Percentiles rank a stretch among this genome's conserved stretches.
These are phyloP conservation scores for Cystobasidium onofrii DNA, from an alignment of 768 basidiomycete species.

Conservation along the genomic window DNA sequence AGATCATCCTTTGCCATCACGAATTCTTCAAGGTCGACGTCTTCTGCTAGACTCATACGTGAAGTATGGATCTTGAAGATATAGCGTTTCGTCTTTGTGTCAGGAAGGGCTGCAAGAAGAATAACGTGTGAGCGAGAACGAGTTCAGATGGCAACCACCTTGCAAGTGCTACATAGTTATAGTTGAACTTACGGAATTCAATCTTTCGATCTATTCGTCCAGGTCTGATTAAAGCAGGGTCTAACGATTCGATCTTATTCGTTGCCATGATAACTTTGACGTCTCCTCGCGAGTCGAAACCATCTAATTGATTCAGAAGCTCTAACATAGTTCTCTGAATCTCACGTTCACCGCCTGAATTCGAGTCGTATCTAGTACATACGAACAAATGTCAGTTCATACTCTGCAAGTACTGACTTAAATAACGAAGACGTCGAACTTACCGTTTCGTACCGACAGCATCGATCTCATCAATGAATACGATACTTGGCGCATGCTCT, in stretches of 20 bases:
- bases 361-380: constrained; percentile 79
- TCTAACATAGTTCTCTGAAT: constrained; percentile 99
- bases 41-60: constrained; percentile 77
- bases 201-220: constrained; percentile 99
- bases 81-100: constrained; percentile 96
- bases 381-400: too few relatives aligned
- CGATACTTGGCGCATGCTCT: constrained; percentile 95
- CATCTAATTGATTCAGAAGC: constrained; percentile 93
- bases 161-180: not conserved
- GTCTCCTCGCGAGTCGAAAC: constrained; percentile 98
- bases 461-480: constrained; percentile 99
- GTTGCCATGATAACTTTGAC: constrained; percentile 99
- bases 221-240: constrained; percentile 94
- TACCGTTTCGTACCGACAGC: constrained; percentile 96
- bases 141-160: too few relatives aligned
- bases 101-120: constrained; percentile 60
- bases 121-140: too few relatives aligned
- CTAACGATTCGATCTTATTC: constrained; percentile 91
- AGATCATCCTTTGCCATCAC: constrained; percentile 86
- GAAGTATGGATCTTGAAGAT: constrained; percentile 87
- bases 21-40: constrained; percentile 87
- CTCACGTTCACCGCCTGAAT: constrained; percentile 96
- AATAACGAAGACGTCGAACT: constrained; percentile 37
- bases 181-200: constrained; percentile 54
- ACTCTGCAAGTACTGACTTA: not conserved